These are phyloP conservation scores for Veloboletus limbatus DNA, from an alignment of 1,284 basidiomycete species.

Conservation along the genomic window DNA sequence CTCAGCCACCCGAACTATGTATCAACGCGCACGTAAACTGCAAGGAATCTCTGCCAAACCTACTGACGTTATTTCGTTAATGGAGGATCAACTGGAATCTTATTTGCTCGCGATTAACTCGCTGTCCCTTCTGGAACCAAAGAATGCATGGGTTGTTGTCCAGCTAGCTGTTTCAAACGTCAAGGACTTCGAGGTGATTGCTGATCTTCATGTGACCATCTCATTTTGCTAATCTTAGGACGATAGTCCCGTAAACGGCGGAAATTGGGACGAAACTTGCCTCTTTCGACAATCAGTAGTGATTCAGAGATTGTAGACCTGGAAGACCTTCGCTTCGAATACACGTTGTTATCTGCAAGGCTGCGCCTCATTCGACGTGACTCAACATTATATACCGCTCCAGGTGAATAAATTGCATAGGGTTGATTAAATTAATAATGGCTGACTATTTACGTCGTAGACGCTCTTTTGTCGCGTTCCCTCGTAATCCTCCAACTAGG, in stretches of 20 bases:
- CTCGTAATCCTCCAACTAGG: slow-evolving; percentile 81
- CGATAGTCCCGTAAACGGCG: slow-evolving; percentile 62
- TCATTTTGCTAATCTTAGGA: slow-evolving; percentile 23
- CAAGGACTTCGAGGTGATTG: slow-evolving; percentile 29
- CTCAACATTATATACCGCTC: slow-evolving; percentile 47
- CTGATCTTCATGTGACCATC: slow-evolving; percentile 22
- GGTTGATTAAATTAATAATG: slow-evolving; percentile 11
- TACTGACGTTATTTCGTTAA: slow-evolving; percentile 54
- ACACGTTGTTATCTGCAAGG: slow-evolving; percentile 76
- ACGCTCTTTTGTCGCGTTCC: slow-evolving; percentile 61
- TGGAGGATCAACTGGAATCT: slow-evolving; percentile 77
- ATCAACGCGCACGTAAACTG: slow-evolving; percentile 84
- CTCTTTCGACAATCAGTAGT: slow-evolving; percentile 64
- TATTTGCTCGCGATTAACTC: slow-evolving; percentile 90
- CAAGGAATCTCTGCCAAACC: slow-evolving; percentile 53
- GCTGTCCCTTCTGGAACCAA: slow-evolving; percentile 76
- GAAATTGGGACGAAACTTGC: slow-evolving; percentile 74
- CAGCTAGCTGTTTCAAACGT: slow-evolving; percentile 22
- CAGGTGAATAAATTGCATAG: slow-evolving; percentile 40
- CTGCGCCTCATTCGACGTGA: slow-evolving; percentile 71
- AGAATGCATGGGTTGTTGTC: slow-evolving; percentile 74
- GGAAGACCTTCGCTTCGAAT: slow-evolving; percentile 82
- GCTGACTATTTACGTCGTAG: slow-evolving; percentile 39
- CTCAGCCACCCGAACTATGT: slow-evolving; percentile 89
- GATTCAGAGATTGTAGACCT: slow-evolving; percentile 79